Conservation (phyloP, 768 basidiomycete species). For the Tephrocybe sp. region DNA sequence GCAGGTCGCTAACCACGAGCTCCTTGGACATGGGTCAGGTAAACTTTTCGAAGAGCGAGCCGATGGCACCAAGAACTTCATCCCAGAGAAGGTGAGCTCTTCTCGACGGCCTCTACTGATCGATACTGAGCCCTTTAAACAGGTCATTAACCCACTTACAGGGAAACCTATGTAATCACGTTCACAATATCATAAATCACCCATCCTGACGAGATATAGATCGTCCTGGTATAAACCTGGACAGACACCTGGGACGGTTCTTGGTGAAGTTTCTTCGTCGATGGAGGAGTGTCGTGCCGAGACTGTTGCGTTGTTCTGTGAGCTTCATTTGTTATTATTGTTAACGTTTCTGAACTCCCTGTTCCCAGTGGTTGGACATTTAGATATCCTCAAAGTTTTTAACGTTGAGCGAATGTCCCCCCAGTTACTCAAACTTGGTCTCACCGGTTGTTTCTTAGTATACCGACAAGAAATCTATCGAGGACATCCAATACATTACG, state of each 20-base stretch:
- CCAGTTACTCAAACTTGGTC: not conserved
- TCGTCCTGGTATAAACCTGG: conserved; percentile 87
- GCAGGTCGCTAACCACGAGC: conserved; percentile 88
- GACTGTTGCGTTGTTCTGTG: conserved; percentile 78
- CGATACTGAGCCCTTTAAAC: not conserved
- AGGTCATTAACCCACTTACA: conserved; percentile 83
- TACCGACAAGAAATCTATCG: conserved; percentile 59
- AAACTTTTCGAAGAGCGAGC: conserved; percentile 76
- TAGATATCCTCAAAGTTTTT: conserved; percentile 78
- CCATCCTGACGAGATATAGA: conserved; percentile 30
- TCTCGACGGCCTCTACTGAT: not conserved
- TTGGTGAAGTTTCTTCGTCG: conserved; percentile 86
- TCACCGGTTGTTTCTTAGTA: conserved; percentile 43
- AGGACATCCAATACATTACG: conserved; percentile 77
- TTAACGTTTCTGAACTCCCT: not conserved
- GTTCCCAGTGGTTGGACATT: conserved; percentile 63
- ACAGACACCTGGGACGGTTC: conserved; percentile 76
- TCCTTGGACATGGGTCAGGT: conserved; percentile 83
- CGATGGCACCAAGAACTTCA: conserved; percentile 81
- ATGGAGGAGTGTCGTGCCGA: conserved; percentile 95
- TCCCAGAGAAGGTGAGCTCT: conserved; percentile 53
- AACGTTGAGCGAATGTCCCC: conserved; percentile 42
- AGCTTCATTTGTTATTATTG: conserved; percentile 23
- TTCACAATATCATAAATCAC: not conserved
- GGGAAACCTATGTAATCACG: conserved; percentile 63